Conservation (phyloP, 2,329 filamentous ascomycete genomes). For the Ploettnerulaceae sp. region DNA sequence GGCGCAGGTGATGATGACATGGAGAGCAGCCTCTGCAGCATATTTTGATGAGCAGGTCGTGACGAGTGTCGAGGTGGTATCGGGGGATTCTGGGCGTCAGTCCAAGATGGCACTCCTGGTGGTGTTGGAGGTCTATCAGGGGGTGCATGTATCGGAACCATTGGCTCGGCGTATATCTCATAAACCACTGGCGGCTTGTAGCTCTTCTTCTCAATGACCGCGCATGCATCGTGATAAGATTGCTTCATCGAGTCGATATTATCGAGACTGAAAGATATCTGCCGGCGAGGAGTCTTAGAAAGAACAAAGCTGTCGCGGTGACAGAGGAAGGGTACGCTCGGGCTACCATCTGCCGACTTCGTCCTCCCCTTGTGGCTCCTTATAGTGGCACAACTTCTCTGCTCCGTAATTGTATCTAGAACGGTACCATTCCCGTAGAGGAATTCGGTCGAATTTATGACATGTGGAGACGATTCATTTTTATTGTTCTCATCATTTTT, state of each 20-base stretch:
- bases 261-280: slow-evolving; percentile 35
- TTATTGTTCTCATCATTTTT: slow-evolving; percentile 20
- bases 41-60: slow-evolving; percentile 13
- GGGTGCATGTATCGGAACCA: slow-evolving; percentile 28
- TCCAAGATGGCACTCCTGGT: slow-evolving; percentile 35
- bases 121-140: slow-evolving; percentile 30
- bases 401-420: slow-evolving; percentile 39
- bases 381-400: slow-evolving; percentile 37
- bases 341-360: slow-evolving; percentile 28
- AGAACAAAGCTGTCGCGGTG: slow-evolving; percentile 30
- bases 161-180: slow-evolving; percentile 33
- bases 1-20: slow-evolving; percentile 14
- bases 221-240: slow-evolving; percentile 30
- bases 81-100: slow-evolving; percentile 24
- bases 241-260: slow-evolving; percentile 33
- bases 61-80: slow-evolving; percentile 5
- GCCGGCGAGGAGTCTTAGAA: slow-evolving; percentile 29
- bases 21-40: slow-evolving; percentile 24
- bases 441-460: slow-evolving; percentile 28
- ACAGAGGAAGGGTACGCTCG: slow-evolving; percentile 27
- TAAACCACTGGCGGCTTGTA: slow-evolving; percentile 18
- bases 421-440: slow-evolving; percentile 39
- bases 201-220: slow-evolving; percentile 23
- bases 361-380: slow-evolving; percentile 26
- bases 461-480: not conserved